Evolutionary conservation across 805 yeast genomes (phyloP).

Genomic region (Diddensiella santjacobensis): DNA sequence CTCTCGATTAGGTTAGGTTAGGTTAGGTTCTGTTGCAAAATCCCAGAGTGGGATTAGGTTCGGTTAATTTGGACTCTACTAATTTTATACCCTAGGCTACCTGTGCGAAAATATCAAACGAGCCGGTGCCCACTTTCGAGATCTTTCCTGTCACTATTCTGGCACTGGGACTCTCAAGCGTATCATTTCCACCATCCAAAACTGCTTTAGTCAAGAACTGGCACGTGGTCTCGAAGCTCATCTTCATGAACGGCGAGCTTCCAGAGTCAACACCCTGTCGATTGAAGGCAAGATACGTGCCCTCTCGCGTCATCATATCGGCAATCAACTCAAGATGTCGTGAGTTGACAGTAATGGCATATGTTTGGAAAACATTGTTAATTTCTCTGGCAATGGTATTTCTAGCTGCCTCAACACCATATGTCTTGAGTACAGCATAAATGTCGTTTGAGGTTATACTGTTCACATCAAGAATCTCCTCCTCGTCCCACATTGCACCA

Average conservation of each 20-base stretch:
- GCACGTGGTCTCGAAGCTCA: constrained; percentile 98
- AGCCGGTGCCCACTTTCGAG: constrained; percentile 91
- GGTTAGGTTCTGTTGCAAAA: no score
- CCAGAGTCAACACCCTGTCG: constrained; percentile 97
- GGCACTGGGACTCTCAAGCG: constrained; percentile 87
- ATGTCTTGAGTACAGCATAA: constrained; percentile 80
- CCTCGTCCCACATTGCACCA: constrained; percentile 97
- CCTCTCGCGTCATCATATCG: constrained; percentile 99
- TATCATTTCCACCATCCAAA: constrained; percentile 84
- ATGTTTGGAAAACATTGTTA: constrained; percentile 90
- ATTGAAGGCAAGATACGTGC: constrained; percentile 91
- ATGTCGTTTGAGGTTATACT: constrained; percentile 90
- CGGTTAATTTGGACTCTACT: no score
- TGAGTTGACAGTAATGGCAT: constrained; percentile 87
- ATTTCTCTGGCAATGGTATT: constrained; percentile 95
- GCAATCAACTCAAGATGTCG: constrained; percentile 97
- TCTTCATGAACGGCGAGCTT: constrained; percentile 94
- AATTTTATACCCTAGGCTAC: constrained; percentile 11
- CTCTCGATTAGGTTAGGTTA: no score
- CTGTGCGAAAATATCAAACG: constrained; percentile 64
- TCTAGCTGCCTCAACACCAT: constrained; percentile 99
- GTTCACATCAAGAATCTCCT: constrained; percentile 85
- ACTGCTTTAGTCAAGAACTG: constrained; percentile 96
- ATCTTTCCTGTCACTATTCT: constrained; percentile 89
- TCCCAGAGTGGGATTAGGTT: no score